These are phyloP conservation scores for Neofusicoccum sp. DNA, from an alignment of 2,329 filamentous ascomycete genomes.

Conservation along the genomic window DNA sequence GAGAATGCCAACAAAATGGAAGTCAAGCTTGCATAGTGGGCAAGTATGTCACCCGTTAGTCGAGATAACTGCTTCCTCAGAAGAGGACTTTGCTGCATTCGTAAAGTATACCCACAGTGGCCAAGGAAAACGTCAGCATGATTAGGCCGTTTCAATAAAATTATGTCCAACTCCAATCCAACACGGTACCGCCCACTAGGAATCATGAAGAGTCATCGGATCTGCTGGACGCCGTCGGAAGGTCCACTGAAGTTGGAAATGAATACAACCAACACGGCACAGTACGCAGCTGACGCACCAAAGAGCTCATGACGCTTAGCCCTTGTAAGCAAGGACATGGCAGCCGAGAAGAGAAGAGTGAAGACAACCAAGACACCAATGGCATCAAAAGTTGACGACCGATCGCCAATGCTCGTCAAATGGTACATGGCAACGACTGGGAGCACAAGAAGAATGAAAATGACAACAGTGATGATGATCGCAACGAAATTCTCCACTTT, in stretches of 20 bases:
- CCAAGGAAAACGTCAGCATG: too few species aligned
- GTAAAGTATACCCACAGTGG: too few species aligned
- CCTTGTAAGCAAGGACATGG: slow-evolving; percentile 38
- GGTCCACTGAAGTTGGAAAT: slow-evolving; percentile 36
- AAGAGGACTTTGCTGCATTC: too few species aligned
- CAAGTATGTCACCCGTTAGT: too few species aligned
- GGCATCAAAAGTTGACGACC: slow-evolving; percentile 37
- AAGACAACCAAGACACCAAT: slow-evolving; percentile 45
- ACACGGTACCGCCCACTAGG: too few species aligned
- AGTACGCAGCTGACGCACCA: slow-evolving; percentile 39
- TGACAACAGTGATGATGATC: slow-evolving; percentile 43
- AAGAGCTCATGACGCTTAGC: slow-evolving; percentile 39
- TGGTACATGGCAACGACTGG: slow-evolving; percentile 43
- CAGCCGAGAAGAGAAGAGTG: slow-evolving; percentile 32
- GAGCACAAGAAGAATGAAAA: slow-evolving; percentile 42
- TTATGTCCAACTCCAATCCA: too few species aligned
- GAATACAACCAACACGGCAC: slow-evolving; percentile 40
- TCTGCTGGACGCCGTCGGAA: not conserved
- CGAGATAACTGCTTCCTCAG: too few species aligned
- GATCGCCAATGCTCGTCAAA: slow-evolving; percentile 30
- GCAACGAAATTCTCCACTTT: slow-evolving; percentile 42
- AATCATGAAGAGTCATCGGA: not conserved
- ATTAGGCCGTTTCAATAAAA: too few species aligned
- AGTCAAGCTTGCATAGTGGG: too few species aligned
- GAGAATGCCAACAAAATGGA: too few species aligned